Evolutionary conservation across 139 green algal species (phyloP).

Genomic region (Chlamydomonas eustigma): DNA sequence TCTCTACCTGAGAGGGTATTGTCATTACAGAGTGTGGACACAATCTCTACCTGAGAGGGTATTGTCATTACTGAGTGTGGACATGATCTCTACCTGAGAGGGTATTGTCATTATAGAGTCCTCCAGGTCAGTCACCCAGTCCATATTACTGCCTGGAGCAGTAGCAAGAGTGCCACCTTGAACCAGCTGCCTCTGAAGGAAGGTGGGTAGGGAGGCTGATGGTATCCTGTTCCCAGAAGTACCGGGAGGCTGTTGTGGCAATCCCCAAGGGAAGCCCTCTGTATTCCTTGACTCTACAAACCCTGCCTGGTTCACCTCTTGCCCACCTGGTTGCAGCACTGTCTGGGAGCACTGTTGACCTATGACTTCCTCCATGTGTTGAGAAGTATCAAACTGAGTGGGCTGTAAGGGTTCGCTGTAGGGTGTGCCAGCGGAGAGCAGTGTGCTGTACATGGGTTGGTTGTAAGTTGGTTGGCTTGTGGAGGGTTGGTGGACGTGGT

Average conservation of each 20-base stretch:
- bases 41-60: not conserved
- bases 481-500: not conserved
- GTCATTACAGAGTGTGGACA: not conserved
- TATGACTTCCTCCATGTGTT: too few species aligned
- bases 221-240: not conserved
- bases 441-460: too few species aligned
- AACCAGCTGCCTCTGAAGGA: not conserved
- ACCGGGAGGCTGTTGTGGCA: not conserved
- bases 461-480: too few species aligned
- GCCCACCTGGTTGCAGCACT: not conserved
- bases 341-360: too few species aligned
- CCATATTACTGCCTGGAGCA: not conserved
- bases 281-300: too few species aligned
- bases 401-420: too few species aligned
- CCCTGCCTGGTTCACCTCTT: too few species aligned
- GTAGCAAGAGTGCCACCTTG: not conserved
- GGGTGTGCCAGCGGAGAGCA: too few species aligned
- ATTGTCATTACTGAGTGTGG: not conserved
- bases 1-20: not conserved
- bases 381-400: too few species aligned
- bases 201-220: not conserved
- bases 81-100: not conserved
- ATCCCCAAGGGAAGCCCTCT: too few species aligned
- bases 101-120: not conserved
- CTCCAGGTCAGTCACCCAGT: not conserved